Evolutionary conservation across 306 rosid species (phyloP), one percentile per base, ranked within the genome.

Genomic region (Glycyrrhiza uralensis): DNA sequence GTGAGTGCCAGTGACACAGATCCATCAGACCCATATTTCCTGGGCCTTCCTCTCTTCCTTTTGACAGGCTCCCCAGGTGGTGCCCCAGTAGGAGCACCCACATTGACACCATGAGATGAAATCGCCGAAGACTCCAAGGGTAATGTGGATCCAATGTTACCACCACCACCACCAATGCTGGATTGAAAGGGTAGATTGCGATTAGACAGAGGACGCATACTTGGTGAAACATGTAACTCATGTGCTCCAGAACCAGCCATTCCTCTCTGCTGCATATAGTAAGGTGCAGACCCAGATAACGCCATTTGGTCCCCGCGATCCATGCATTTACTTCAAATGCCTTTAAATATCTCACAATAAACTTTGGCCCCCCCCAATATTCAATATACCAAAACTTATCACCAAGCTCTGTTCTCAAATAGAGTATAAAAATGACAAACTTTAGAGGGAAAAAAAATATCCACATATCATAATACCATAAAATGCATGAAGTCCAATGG

Each of bases 41-140:
- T 74, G 10, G 98, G 98, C 75, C 98, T 89, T 76, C 98, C 98
- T 73, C 97, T 85, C 82, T 87, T 93, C 85, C 98, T 79, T 60
- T 91, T 93, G 52, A 79, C 76, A 29, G 87, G 84, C 65, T 93
- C 97, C 4, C 83, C 83, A 0, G 89, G 69, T 12, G 89, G 86
- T 9, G 59, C 83, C 57, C 76, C 85, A 7, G 90, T 35, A 51
- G 79, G 92, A 64, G 85, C 84, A 51, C 93, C 93, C 28, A 88
- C 59, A 81, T 87, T 90, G 70, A 85, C 85, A 58, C 92, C 87
- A 32, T 89, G 96, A 54, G 90, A 80, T 36, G 96, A 78, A 52
- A 90, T 81, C 5, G 74, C 75, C 0, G 90, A 80, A 19, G 93
- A 90, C 36, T 90, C 98, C 58, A 80, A 61, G 2, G 87, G 84